phyloP scores from a whole-genome alignment of 2,329 filamentous ascomycete species.

The Penicillium olsonii region DNA sequence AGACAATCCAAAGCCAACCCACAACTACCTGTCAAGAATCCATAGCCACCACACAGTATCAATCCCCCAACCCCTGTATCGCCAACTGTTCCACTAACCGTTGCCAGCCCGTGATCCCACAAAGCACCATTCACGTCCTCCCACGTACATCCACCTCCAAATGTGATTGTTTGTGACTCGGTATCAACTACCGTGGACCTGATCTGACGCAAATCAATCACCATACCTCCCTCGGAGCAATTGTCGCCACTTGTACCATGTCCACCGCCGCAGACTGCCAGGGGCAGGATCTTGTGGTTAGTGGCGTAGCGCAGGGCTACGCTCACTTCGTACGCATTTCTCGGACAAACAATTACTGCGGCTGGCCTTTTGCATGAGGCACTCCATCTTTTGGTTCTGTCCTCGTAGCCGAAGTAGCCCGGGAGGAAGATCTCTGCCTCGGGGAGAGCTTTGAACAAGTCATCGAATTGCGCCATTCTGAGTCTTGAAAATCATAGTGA shows the following conservation, averaged over 20 bases:
- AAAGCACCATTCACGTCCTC: constrained; percentile 5
- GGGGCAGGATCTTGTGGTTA: neutral
- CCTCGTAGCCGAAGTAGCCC: neutral
- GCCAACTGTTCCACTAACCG: constrained; percentile 4
- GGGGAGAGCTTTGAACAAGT: neutral
- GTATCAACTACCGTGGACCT: neutral
- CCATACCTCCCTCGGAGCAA: constrained; percentile 4
- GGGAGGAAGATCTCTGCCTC: neutral
- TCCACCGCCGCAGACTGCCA: constrained; percentile 2
- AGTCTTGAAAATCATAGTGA: neutral
- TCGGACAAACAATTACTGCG: constrained; percentile 11
- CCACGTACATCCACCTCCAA: constrained; percentile 6
- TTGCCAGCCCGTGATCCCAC: constrained; percentile 4
- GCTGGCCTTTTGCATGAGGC: constrained; percentile 4
- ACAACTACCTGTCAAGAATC: neutral
- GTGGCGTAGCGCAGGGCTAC: constrained; percentile 2
- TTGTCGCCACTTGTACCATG: constrained; percentile 3
- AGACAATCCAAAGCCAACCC: constrained; percentile 6
- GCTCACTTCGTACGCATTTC: constrained; percentile 2
- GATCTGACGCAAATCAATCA: constrained; percentile 4
- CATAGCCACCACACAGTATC: constrained; percentile 5
- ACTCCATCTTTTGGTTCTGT: neutral
- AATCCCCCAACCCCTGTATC: constrained; percentile 3
- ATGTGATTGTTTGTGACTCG: neutral
- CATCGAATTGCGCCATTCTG: neutral